Percentiles rank a stretch among this genome's conserved stretches.
phyloP scores from a whole-genome alignment of 2,329 filamentous ascomycete genomes.

The Fusarium cicatricum region DNA sequence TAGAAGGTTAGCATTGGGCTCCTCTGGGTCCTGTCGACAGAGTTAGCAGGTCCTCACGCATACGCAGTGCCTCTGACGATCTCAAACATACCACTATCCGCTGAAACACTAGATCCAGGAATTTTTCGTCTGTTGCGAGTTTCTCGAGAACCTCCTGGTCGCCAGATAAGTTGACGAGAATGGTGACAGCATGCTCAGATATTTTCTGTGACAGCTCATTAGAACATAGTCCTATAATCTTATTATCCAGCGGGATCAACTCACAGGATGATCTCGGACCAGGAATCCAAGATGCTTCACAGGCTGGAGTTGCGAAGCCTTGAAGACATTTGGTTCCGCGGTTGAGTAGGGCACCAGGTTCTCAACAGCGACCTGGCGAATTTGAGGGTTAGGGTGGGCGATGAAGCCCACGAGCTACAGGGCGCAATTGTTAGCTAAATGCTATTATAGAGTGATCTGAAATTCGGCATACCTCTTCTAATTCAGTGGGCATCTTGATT shows the following conservation, averaged over 20 bases:
- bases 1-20: conserved; percentile 83
- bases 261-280: conserved; percentile 81
- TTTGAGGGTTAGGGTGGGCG: conserved; percentile 88
- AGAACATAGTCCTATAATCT: background rate
- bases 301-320: conserved; percentile 77
- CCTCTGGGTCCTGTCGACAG: conserved; percentile 69
- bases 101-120: conserved; percentile 76
- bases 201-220: conserved; percentile 68
- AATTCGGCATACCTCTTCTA: conserved; percentile 70
- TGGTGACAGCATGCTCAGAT: conserved; percentile 89
- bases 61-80: too few relatives aligned
- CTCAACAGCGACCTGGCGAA: conserved; percentile 85
- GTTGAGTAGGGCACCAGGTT: conserved; percentile 85
- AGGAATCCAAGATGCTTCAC: conserved; percentile 89
- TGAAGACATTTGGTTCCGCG: conserved; percentile 81
- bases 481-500: conserved; percentile 72
- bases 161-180: conserved; percentile 85
- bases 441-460: too few relatives aligned
- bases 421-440: conserved; percentile 19
- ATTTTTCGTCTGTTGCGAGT: conserved; percentile 80
- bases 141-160: conserved; percentile 78
- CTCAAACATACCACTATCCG: conserved; percentile 73
- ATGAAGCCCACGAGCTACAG: conserved; percentile 89
- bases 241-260: conserved; percentile 39
- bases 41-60: conserved; percentile 2